These are phyloP conservation scores for Cerioporus squamosus DNA, from an alignment of 1,284 basidiomycete species.

Conservation along the genomic window DNA sequence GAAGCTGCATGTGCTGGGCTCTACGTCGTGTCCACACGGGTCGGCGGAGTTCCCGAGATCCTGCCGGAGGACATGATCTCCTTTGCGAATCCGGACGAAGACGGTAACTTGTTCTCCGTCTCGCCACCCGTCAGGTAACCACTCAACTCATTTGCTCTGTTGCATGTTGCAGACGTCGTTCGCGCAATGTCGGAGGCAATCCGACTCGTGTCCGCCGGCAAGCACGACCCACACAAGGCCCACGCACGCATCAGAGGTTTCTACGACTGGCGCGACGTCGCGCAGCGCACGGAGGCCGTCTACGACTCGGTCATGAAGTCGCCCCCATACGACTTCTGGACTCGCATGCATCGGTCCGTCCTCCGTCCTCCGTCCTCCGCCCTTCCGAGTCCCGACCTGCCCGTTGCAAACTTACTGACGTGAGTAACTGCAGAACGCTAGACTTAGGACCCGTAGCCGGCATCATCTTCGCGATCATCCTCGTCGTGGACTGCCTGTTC, in stretches of 20 bases:
- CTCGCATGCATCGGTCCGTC: constrained; percentile 69
- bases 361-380: no score
- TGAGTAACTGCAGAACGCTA: constrained; percentile 62
- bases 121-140: no score
- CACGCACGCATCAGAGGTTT: constrained; percentile 81
- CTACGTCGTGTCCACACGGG: constrained; percentile 92
- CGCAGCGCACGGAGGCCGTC: constrained; percentile 82
- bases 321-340: constrained; percentile 66
- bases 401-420: neutral
- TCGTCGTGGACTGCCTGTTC: constrained; percentile 82
- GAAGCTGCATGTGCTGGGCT: constrained; percentile 96
- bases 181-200: constrained; percentile 86
- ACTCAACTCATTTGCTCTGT: neutral
- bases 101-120: constrained; percentile 43
- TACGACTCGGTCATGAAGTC: constrained; percentile 73
- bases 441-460: constrained; percentile 75
- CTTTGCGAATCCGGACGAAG: constrained; percentile 90
- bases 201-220: constrained; percentile 63
- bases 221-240: constrained; percentile 80
- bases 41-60: constrained; percentile 96
- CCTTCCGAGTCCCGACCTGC: no score
- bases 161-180: constrained; percentile 72
- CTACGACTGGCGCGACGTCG: constrained; percentile 89
- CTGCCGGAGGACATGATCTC: constrained; percentile 93
- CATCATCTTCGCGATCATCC: constrained; percentile 77